Evolutionary conservation across 139 green algal species (phyloP).

Genomic region (Chlorella ohadii): DNA sequence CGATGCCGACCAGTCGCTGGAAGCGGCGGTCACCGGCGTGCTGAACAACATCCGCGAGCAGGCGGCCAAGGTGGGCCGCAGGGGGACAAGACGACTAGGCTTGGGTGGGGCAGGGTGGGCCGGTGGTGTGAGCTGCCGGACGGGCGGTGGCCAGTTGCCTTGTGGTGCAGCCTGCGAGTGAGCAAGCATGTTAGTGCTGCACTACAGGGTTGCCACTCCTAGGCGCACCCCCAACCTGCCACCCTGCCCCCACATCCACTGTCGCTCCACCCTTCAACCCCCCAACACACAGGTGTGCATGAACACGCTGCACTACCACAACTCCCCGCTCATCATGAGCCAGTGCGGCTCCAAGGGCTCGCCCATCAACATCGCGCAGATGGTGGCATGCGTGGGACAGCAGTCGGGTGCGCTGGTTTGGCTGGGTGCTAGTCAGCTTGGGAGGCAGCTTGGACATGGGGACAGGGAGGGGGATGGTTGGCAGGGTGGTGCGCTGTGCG

Average conservation of each 20-base stretch:
- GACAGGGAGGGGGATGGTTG: too few relatives aligned
- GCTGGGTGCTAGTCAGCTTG: too few relatives aligned
- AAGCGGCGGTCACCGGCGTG: slow-evolving; percentile 83
- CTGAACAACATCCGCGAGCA: slow-evolving; percentile 93
- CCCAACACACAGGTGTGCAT: slow-evolving; percentile 77
- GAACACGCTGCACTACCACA: slow-evolving; percentile 86
- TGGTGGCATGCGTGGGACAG: slow-evolving; percentile 98
- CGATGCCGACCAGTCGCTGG: slow-evolving; percentile 89
- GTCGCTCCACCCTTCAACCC: too few relatives aligned
- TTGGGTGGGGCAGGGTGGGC: too few relatives aligned
- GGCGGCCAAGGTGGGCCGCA: slow-evolving; percentile 72
- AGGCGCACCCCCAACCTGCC: too few relatives aligned
- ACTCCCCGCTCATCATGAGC: slow-evolving; percentile 96
- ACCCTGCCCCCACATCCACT: background rate
- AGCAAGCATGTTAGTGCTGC: too few relatives aligned
- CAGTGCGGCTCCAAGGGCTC: slow-evolving; percentile 96
- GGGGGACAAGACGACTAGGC: background rate
- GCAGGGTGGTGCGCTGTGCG: too few relatives aligned
- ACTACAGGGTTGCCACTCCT: too few relatives aligned
- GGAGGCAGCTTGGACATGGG: background rate
- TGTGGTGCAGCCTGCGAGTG: too few relatives aligned
- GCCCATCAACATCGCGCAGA: slow-evolving; percentile 97
- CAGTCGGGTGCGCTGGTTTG: slow-evolving; percentile 73
- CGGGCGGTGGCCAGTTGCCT: too few relatives aligned
- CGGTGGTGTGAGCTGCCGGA: too few relatives aligned